phyloP scores from a whole-genome alignment of 73 alveolate species.

The Paramecium sonneborni region DNA sequence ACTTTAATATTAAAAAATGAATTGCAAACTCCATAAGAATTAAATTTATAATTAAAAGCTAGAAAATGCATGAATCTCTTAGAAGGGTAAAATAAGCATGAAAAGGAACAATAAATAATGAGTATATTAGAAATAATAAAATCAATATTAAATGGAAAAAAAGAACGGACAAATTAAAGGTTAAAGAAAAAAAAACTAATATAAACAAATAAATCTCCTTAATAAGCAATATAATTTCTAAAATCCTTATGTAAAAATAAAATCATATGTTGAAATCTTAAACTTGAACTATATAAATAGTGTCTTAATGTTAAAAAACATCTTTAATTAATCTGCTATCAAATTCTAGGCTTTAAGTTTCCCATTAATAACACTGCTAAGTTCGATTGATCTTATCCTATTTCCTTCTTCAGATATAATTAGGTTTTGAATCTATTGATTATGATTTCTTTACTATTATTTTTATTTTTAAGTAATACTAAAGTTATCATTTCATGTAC shows the following conservation, averaged over 20 bases:
- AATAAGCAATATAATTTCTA: background rate
- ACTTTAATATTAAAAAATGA: background rate
- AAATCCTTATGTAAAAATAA: background rate
- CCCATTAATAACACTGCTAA: background rate
- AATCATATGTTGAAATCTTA: background rate
- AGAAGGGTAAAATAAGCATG: background rate
- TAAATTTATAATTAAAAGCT: background rate
- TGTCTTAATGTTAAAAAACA: background rate
- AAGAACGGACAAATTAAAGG: slow-evolving; percentile 30
- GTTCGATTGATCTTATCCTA: too few relatives aligned
- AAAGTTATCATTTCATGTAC: too few relatives aligned
- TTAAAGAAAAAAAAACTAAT: slow-evolving; percentile 17
- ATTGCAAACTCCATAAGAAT: background rate
- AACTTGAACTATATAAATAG: slow-evolving; percentile 1
- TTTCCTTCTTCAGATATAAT: too few relatives aligned
- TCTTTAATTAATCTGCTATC: background rate
- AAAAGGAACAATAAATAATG: background rate
- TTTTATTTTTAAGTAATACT: too few relatives aligned
- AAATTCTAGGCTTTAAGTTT: background rate
- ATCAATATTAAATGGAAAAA: background rate
- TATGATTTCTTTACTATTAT: too few relatives aligned
- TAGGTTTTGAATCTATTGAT: too few relatives aligned
- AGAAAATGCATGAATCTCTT: background rate
- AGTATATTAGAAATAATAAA: background rate
- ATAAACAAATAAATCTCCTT: slow-evolving; percentile 14